A percentile compares a stretch with the other conserved stretches of the same genome.
These are phyloP conservation scores for Heritiera fomes DNA, from an alignment of 345 rosid species.

Conservation along the genomic window DNA sequence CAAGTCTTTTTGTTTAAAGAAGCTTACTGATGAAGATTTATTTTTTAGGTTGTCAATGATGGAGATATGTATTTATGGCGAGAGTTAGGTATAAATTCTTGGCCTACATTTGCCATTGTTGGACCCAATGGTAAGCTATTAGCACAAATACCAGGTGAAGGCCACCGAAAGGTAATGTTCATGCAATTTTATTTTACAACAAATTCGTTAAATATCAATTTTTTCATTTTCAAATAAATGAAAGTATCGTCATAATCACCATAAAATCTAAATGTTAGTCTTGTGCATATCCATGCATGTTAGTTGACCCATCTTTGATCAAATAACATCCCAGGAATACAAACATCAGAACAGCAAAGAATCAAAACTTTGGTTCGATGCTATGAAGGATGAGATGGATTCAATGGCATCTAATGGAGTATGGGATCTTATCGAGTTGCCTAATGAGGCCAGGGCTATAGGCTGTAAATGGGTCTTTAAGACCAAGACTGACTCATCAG, in stretches of 20 bases:
- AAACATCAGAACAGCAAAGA: neutral
- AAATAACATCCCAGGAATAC: neutral
- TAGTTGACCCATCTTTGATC: neutral
- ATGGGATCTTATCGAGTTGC: too few relatives aligned
- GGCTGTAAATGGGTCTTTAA: too few relatives aligned
- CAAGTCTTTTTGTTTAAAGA: constrained; percentile 2
- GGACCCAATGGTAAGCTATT: constrained; percentile 86
- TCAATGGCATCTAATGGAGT: too few relatives aligned
- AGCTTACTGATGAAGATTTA: constrained; percentile 6
- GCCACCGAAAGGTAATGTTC: constrained; percentile 67
- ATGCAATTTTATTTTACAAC: constrained; percentile 12
- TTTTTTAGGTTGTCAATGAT: constrained; percentile 84
- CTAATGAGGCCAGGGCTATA: too few relatives aligned
- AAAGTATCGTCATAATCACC: neutral
- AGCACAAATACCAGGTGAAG: constrained; percentile 90
- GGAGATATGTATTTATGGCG: constrained; percentile 94
- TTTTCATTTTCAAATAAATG: constrained; percentile 5
- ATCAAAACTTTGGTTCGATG: too few relatives aligned
- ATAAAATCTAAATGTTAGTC: neutral
- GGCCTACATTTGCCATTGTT: constrained; percentile 92
- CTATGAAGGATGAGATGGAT: too few relatives aligned
- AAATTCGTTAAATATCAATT: neutral
- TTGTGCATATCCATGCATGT: neutral
- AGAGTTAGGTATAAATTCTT: constrained; percentile 86
- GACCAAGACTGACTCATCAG: too few relatives aligned